These are phyloP conservation scores for Schoenoplectus triqueter DNA, from an alignment of 202 grass and related monocot genomes.

Conservation along the genomic window DNA sequence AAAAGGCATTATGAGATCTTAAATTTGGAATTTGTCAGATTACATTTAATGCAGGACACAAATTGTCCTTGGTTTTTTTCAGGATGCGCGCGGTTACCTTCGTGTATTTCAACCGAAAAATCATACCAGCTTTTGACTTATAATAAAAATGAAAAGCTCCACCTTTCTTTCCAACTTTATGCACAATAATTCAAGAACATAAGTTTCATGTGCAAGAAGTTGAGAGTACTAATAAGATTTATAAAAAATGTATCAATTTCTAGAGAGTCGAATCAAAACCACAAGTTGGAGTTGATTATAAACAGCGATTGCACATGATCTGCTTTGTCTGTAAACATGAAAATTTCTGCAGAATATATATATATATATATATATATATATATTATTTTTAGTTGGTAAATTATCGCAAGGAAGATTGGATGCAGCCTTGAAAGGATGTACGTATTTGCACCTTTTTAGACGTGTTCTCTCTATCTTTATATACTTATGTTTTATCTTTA, in stretches of 20 bases:
- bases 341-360: neutral
- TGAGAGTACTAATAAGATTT: neutral
- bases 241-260: neutral
- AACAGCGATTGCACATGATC: neutral
- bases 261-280: neutral
- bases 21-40: conserved; percentile 18
- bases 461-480: too few species aligned
- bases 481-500: too few species aligned
- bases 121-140: conserved; percentile 6
- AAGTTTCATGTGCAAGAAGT: neutral
- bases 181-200: too few species aligned
- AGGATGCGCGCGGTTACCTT: neutral
- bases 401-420: too few species aligned
- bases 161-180: neutral
- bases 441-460: too few species aligned
- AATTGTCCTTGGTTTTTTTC: conserved; percentile 8
- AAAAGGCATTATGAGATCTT: neutral
- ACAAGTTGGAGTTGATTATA: neutral
- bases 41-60: conserved; percentile 4
- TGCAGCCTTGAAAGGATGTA: too few species aligned
- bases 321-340: too few species aligned
- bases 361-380: too few species aligned
- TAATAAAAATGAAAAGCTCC: neutral
- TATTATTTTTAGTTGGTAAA: neutral
- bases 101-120: conserved; percentile 2